Base-by-base conservation (phyloP, 2,329 filamentous ascomycete genomes). In the Anisogramma anomala region DNA sequence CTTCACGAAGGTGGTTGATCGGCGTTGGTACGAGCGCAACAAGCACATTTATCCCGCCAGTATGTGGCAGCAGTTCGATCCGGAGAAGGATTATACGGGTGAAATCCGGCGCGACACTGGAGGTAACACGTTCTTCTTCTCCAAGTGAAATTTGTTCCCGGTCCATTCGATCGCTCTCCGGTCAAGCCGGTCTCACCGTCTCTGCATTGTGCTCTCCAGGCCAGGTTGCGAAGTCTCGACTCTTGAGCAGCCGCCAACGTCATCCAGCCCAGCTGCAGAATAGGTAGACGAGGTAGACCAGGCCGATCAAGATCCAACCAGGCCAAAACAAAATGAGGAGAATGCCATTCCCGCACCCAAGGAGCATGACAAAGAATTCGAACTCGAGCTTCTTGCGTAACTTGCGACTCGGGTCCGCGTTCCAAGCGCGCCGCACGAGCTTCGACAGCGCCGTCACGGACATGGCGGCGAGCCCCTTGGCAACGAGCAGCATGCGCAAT, bases 1-100 rank as follows among this genome's bases (percentile, higher is more conserved):
- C 3, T 63, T 83, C 48, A 96, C 89, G 3, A 96, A 95, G 58
- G 88, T 98, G 3, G 89, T 98, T 3, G 89, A 98, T 64, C 74
- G 91, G 46, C 71, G 91, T 46, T 98, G 91, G 91, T 98, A 95
- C 59, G 87, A 95, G 66, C 77, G 80, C 55, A 95, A 96, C 59
- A 98, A 96, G 63, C 91, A 98, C 61, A 96, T 98, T 43, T 98
- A 89, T 58, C 91, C 91, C 0, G 89, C 89, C 15, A 96, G 85
- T 57, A 74, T 89, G 34, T 98, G 91, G 91, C 85, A 88, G 53
- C 84, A 94, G 48, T 98, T 94, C 58, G 88, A 94, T 50, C 82
- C 87, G 0, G 84, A 85, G 47, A 84, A 83, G 60, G 84, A 95
- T 53, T 94, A 94, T 64, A 73, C 77, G 55, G 72, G 69, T 49